These are phyloP conservation scores for Fusarium acutatum DNA, from an alignment of 2,329 filamentous ascomycete genomes.

Conservation along the genomic window DNA sequence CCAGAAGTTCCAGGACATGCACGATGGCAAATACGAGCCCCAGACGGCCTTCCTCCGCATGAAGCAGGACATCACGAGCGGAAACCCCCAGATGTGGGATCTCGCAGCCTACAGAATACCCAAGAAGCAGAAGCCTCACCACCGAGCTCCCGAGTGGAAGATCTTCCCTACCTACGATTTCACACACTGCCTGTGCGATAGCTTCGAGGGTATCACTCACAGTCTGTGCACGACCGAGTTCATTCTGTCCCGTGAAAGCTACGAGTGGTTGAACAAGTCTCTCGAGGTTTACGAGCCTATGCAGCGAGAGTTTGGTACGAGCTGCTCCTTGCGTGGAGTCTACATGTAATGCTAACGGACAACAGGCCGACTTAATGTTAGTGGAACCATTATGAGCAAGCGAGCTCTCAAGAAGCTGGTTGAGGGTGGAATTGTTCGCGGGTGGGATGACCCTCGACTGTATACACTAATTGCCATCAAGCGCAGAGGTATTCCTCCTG, in stretches of 20 bases:
- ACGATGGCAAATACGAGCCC: slow-evolving; percentile 88
- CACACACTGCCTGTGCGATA: slow-evolving; percentile 89
- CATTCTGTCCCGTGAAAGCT: slow-evolving; percentile 82
- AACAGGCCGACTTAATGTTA: slow-evolving; percentile 66
- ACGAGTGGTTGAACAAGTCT: slow-evolving; percentile 87
- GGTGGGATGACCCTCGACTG: slow-evolving; percentile 90
- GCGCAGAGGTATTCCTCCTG: slow-evolving; percentile 85
- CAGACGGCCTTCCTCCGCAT: slow-evolving; percentile 87
- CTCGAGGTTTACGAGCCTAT: slow-evolving; percentile 89
- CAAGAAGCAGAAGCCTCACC: slow-evolving; percentile 73
- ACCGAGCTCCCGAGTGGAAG: slow-evolving; percentile 86
- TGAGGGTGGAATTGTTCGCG: slow-evolving; percentile 78
- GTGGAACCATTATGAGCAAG: slow-evolving; percentile 88
- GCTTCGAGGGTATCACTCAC: slow-evolving; percentile 90
- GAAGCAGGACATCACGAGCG: slow-evolving; percentile 86
- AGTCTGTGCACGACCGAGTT: slow-evolving; percentile 95
- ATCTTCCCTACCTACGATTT: slow-evolving; percentile 98
- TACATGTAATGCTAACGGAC: not conserved
- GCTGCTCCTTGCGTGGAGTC: too few relatives aligned
- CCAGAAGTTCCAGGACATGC: slow-evolving; percentile 86
- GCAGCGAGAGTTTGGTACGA: slow-evolving; percentile 80
- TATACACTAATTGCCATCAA: slow-evolving; percentile 88
- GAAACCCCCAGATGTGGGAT: slow-evolving; percentile 98
- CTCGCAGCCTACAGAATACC: slow-evolving; percentile 88
- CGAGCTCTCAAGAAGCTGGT: slow-evolving; percentile 84